phyloP scores from a whole-genome alignment of 2,329 filamentous ascomycete species.

The Huntiella abstrusa region DNA sequence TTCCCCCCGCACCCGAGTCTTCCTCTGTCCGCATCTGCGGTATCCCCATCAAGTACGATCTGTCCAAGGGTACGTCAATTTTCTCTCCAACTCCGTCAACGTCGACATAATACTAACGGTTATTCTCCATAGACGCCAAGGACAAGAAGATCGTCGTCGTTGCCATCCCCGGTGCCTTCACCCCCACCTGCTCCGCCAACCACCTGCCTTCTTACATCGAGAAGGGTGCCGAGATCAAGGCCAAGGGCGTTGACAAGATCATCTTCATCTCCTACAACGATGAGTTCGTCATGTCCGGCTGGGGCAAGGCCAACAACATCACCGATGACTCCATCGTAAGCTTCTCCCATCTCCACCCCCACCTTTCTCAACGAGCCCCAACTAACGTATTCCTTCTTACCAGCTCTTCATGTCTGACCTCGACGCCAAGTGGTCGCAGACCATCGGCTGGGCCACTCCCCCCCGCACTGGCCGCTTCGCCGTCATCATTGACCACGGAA shows the following conservation, averaged over 20 bases:
- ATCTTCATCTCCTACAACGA: slow-evolving; percentile 74
- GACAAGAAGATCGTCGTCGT: slow-evolving; percentile 38
- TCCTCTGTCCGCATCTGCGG: slow-evolving; percentile 57
- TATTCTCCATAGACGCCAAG: slow-evolving; percentile 27
- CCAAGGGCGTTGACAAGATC: slow-evolving; percentile 67
- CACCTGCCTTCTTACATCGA: slow-evolving; percentile 68
- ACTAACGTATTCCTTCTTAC: slow-evolving; percentile 2
- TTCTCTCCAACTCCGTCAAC: background rate
- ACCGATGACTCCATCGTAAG: slow-evolving; percentile 45
- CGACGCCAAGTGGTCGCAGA: slow-evolving; percentile 52
- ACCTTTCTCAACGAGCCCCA: background rate
- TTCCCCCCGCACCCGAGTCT: slow-evolving; percentile 54
- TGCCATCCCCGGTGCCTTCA: slow-evolving; percentile 55
- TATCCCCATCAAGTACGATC: slow-evolving; percentile 58
- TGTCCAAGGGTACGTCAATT: slow-evolving; percentile 43
- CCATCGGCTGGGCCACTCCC: slow-evolving; percentile 56
- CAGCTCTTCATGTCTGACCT: slow-evolving; percentile 59
- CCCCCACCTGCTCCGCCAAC: slow-evolving; percentile 63
- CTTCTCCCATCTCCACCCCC: slow-evolving; percentile 8
- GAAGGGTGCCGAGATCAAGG: slow-evolving; percentile 50
- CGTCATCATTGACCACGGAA: slow-evolving; percentile 66
- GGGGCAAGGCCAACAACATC: slow-evolving; percentile 73
- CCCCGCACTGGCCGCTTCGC: slow-evolving; percentile 65
- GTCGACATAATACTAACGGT: background rate
- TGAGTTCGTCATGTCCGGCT: slow-evolving; percentile 70